Base-by-base conservation (phyloP, 108 stramenopile genomes). In the Epipyxis sp. region DNA sequence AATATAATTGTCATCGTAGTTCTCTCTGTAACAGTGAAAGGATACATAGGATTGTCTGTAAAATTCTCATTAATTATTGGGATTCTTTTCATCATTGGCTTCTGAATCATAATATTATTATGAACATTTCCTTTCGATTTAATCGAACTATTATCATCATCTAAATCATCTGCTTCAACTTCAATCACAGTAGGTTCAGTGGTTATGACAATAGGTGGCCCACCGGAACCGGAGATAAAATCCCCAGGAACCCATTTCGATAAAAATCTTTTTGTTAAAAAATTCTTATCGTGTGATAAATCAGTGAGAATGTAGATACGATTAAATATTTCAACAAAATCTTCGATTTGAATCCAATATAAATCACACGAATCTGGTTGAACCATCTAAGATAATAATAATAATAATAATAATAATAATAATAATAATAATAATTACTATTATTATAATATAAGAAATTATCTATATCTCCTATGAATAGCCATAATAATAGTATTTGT, bases 21-120 rank as follows among this genome's bases (percentile, higher is more conserved):
- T 6, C 41, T 37, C 35, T 74, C 71, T 10, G 71, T 32, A 37
- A 74, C 71, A 27, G 50, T 57, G 6, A 74, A 35, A 29, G 71
- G 71, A 74, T 74, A 74, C 71, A 74, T 74, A 10, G 71, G 71
- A 42, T 74, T 74, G 34, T 74, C 71, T 27, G 71, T 74, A 42
- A 74, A 74, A 27, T 34, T 46, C 3, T 74, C 71, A 74, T 34
- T 46, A 13, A 57, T 39, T 6, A 65, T 6, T 6, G 61, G 30
- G 3, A 65, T 32, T 65, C 34, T 65, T 3, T 25, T 16, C 20
- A 50, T 20, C 13, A 20, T 13, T 6, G 46, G 13, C 13, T 50
- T 50, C 20, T 42, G 65, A 39, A 20, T 20, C 20, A 20, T 13
- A 13, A 13, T 6, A 39, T 6, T 13, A 6, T 6, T 13, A 13